Evolutionary conservation across 306 rosid genomes (phyloP).

Genomic region (Psophocarpus tetragonolobus): DNA sequence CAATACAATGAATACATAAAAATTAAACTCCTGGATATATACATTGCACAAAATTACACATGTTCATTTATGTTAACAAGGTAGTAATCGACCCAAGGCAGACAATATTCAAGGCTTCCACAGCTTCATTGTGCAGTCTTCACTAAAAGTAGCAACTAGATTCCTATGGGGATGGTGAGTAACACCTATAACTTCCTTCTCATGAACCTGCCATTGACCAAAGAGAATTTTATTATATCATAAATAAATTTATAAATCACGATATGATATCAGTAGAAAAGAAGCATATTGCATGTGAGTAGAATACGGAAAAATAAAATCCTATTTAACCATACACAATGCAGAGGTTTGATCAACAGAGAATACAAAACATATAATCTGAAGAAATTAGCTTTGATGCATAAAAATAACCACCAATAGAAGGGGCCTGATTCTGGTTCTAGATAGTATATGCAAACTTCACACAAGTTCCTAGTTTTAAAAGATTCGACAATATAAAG

Average conservation of each 20-base stretch:
- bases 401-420: background rate
- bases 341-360: background rate
- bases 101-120: conserved; percentile 78
- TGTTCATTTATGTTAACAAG: conserved; percentile 8
- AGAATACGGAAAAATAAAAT: background rate
- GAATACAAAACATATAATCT: conserved; percentile 1
- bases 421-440: background rate
- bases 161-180: conserved; percentile 98
- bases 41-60: conserved; percentile 8
- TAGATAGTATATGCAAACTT: background rate
- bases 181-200: conserved; percentile 89
- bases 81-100: background rate
- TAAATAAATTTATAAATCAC: background rate
- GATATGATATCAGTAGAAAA: background rate
- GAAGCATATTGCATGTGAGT: background rate
- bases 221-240: background rate
- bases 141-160: conserved; percentile 85
- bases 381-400: background rate
- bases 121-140: conserved; percentile 88
- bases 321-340: background rate
- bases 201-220: conserved; percentile 73
- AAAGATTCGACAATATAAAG: background rate
- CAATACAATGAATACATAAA: background rate
- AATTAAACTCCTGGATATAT: conserved; percentile 6
- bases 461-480: background rate